These are phyloP conservation scores for Fusarium verrucosum DNA, from an alignment of 2,329 filamentous ascomycete species.

Conservation along the genomic window DNA sequence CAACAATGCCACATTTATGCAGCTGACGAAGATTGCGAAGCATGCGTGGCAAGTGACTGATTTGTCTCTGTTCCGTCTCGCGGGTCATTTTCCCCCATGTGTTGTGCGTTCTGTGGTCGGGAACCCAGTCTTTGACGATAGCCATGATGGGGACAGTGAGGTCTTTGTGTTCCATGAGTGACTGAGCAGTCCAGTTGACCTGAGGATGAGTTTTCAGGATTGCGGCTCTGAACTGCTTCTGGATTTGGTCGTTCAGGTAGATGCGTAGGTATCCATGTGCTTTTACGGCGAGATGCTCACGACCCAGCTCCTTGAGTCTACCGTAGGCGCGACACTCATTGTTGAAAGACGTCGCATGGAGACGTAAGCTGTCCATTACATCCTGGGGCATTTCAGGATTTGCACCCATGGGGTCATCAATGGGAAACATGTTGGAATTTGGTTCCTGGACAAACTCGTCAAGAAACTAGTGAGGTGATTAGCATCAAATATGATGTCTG, in stretches of 20 bases:
- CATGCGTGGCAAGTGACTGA: not conserved
- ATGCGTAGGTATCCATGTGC: conserved; percentile 13
- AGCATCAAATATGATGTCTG: fast-evolving
- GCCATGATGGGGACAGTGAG: not conserved
- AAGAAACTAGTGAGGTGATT: not conserved
- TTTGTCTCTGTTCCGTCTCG: not conserved
- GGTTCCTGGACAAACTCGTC: fast-evolving
- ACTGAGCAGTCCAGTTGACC: too few species aligned
- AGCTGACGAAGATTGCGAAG: conserved; percentile 2
- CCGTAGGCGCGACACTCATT: conserved; percentile 26
- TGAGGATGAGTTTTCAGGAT: not conserved
- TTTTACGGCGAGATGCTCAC: conserved; percentile 8
- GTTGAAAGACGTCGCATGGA: conserved; percentile 10
- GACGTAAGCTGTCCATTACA: not conserved
- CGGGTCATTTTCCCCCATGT: fast-evolving
- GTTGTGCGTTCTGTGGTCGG: not conserved
- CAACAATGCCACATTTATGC: conserved; percentile 13
- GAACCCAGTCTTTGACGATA: conserved; percentile 26
- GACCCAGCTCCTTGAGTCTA: conserved; percentile 10
- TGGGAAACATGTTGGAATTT: not conserved
- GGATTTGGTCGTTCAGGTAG: not conserved
- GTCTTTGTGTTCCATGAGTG: not conserved
- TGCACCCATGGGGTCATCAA: not conserved
- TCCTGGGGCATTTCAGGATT: not conserved
- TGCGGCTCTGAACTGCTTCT: not conserved